Percentiles rank a stretch among this genome's conserved stretches.
Evolutionary conservation across 129 eudicot genomes (phyloP).

Genomic region (Sambucus nigra): DNA sequence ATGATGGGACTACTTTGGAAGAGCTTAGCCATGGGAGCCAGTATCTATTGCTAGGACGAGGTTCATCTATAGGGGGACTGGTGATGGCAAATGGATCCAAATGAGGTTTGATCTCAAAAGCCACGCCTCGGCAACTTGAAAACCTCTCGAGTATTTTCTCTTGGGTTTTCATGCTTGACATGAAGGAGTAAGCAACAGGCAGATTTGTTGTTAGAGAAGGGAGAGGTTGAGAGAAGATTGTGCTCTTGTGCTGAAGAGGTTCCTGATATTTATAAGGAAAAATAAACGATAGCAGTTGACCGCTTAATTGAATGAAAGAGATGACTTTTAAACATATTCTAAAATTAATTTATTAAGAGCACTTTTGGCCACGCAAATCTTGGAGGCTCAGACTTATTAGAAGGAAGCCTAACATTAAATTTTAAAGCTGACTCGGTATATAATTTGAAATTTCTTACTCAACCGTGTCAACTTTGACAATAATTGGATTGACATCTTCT

Average conservation of each 20-base stretch:
- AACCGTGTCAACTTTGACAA: too few relatives aligned
- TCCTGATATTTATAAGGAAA: neutral
- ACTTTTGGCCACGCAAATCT: too few relatives aligned
- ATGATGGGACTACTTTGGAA: slow-evolving; percentile 28
- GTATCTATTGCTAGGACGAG: slow-evolving; percentile 13
- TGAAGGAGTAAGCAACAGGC: neutral
- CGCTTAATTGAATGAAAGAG: too few relatives aligned
- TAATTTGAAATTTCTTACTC: too few relatives aligned
- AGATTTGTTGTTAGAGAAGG: neutral
- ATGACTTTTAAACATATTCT: too few relatives aligned
- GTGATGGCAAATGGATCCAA: slow-evolving; percentile 38
- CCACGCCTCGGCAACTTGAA: slow-evolving; percentile 68
- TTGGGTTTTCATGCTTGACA: slow-evolving; percentile 9
- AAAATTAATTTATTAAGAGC: too few relatives aligned
- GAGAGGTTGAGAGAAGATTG: neutral
- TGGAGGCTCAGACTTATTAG: too few relatives aligned
- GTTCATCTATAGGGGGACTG: slow-evolving; percentile 18
- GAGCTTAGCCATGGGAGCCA: slow-evolving; percentile 52
- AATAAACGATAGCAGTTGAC: neutral
- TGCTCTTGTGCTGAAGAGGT: neutral
- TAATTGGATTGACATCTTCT: too few relatives aligned
- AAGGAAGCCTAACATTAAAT: too few relatives aligned
- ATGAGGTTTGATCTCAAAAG: slow-evolving; percentile 63
- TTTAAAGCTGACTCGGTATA: too few relatives aligned
- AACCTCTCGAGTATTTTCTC: slow-evolving; percentile 23